Conservation (phyloP, 176 grass and related monocot genomes). For the Juncus inflexus region DNA sequence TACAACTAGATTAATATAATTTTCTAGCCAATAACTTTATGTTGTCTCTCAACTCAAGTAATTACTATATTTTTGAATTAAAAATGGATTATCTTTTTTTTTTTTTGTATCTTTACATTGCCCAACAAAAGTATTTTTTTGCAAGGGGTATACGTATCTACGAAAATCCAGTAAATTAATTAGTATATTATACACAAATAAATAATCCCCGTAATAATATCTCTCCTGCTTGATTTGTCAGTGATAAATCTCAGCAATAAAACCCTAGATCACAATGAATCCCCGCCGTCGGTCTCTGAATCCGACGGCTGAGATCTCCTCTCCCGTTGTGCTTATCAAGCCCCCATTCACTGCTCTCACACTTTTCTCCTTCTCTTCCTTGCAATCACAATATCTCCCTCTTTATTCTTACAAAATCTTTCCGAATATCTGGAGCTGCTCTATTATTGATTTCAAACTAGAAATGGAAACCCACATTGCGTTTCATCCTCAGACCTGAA, state of each 20-base stretch:
- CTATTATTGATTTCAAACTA: neutral
- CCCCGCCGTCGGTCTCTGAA: neutral
- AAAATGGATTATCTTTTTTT: too few species aligned
- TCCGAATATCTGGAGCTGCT: neutral
- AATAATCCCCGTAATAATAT: conserved; percentile 9
- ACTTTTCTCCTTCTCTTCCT: conserved; percentile 22
- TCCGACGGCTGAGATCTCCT: conserved; percentile 23
- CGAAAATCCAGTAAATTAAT: too few species aligned
- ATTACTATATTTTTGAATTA: too few species aligned
- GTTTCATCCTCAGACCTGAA: neutral
- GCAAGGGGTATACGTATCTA: too few species aligned
- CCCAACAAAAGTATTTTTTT: too few species aligned
- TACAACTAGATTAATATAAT: too few species aligned
- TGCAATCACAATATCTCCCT: neutral
- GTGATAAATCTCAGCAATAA: conserved; percentile 37
- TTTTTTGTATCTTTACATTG: too few species aligned
- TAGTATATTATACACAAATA: neutral
- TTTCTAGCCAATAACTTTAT: too few species aligned
- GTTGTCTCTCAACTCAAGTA: too few species aligned
- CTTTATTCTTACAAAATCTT: neutral
- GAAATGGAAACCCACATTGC: neutral
- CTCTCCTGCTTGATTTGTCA: conserved; percentile 15
- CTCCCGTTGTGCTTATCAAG: conserved; percentile 48
- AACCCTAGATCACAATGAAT: conserved; percentile 77
- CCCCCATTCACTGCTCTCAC: conserved; percentile 17